Evolutionary conservation across 2,329 filamentous ascomycete genomes (phyloP).

Genomic region (Fonsecaea nubica): DNA sequence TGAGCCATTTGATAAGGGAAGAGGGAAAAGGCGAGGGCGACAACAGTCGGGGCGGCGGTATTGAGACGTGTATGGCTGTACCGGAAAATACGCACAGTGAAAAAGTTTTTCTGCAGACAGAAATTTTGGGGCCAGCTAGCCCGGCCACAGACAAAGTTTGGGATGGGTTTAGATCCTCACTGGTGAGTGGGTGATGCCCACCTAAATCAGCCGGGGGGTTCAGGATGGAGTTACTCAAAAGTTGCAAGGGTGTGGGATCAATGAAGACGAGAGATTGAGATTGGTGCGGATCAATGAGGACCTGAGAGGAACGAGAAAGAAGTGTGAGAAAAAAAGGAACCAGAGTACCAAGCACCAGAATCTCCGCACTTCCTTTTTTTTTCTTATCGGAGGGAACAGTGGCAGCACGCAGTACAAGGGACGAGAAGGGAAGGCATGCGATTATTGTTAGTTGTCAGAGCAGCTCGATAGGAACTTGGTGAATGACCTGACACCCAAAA

Average conservation of each 20-base stretch:
- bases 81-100: constrained; percentile 28
- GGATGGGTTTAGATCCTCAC: constrained; percentile 17
- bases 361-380: constrained; percentile 3
- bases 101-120: constrained; percentile 27
- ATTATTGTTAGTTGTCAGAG: neutral
- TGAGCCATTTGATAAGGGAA: constrained; percentile 41
- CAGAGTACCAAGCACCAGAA: neutral
- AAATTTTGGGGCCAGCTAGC: constrained; percentile 3
- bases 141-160: constrained; percentile 1
- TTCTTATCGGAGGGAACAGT: neutral
- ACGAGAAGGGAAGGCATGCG: neutral
- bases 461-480: neutral
- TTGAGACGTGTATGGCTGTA: constrained; percentile 28
- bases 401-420: neutral
- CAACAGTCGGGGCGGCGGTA: constrained; percentile 23
- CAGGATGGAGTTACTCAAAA: constrained; percentile 31
- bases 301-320: constrained; percentile 8
- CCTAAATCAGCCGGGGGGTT: constrained; percentile 21
- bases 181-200: constrained; percentile 23
- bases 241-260: constrained; percentile 19
- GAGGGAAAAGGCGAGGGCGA: constrained; percentile 14
- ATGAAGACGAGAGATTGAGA: constrained; percentile 13
- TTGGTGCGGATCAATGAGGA: constrained; percentile 14
- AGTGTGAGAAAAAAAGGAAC: constrained; percentile 11
- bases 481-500: neutral